Evolutionary conservation across 495 filamentous ascomycete genomes (phyloP).

Genomic region (Trypethelium eluteriae): DNA sequence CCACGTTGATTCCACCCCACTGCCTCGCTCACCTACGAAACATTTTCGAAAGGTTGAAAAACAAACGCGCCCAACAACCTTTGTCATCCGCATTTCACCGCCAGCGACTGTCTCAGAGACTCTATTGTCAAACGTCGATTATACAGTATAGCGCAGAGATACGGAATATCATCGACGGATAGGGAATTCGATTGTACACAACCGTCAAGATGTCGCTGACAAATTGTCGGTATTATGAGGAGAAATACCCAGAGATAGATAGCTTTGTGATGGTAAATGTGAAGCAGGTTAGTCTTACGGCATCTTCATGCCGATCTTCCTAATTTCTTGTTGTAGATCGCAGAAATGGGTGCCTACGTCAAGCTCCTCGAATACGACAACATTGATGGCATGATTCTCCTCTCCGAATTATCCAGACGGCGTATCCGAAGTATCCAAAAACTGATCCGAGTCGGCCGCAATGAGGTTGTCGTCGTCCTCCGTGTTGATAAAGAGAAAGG

Average conservation of each 20-base stretch:
- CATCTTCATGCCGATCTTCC: neutral
- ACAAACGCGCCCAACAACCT: too few species aligned
- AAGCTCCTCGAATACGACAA: slow-evolving; percentile 99
- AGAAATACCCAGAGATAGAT: slow-evolving; percentile 96
- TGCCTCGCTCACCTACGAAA: too few species aligned
- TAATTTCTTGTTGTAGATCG: slow-evolving; percentile 55
- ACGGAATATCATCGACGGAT: neutral
- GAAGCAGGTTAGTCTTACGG: slow-evolving; percentile 42
- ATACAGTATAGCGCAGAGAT: too few species aligned
- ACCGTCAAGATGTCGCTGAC: slow-evolving; percentile 75
- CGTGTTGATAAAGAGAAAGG: slow-evolving; percentile 99
- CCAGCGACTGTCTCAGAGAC: too few species aligned
- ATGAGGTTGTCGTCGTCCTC: slow-evolving; percentile 96
- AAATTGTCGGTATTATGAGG: slow-evolving; percentile 98
- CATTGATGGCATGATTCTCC: slow-evolving; percentile 98
- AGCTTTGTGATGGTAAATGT: slow-evolving; percentile 93
- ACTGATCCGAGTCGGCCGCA: slow-evolving; percentile 92
- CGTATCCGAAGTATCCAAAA: slow-evolving; percentile 98
- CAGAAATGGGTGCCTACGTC: slow-evolving; percentile 99
- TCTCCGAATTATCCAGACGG: slow-evolving; percentile 89
- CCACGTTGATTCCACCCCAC: too few species aligned
- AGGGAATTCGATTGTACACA: neutral
- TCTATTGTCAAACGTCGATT: too few species aligned
- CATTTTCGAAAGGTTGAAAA: too few species aligned
- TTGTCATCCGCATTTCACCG: too few species aligned